Conservation (phyloP, 2,329 filamentous ascomycete species). For the Calonectria naviculata region DNA sequence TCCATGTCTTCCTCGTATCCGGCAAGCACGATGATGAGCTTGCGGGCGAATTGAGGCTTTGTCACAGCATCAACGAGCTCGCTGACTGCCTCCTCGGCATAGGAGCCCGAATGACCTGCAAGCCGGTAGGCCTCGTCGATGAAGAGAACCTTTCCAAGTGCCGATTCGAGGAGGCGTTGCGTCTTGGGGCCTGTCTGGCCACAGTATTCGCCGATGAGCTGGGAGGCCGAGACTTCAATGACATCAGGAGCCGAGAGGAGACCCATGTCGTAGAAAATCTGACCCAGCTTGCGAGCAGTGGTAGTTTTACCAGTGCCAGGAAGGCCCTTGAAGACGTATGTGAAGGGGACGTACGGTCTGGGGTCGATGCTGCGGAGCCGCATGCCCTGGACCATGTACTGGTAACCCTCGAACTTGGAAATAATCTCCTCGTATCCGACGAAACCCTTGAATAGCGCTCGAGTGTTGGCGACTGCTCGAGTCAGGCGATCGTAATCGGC, state of each 20-base stretch:
- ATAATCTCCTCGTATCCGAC: conserved; percentile 70
- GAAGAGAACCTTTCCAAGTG: conserved; percentile 75
- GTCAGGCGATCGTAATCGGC: conserved; percentile 65
- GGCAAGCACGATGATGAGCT: conserved; percentile 74
- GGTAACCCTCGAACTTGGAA: conserved; percentile 64
- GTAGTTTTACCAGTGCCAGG: conserved; percentile 79
- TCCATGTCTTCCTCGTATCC: conserved; percentile 77
- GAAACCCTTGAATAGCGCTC: conserved; percentile 66
- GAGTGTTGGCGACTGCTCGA: conserved; percentile 55
- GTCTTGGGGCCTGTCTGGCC: conserved; percentile 78
- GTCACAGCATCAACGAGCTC: conserved; percentile 63
- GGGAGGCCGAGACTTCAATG: conserved; percentile 73
- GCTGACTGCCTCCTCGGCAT: conserved; percentile 65
- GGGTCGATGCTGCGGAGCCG: conserved; percentile 64
- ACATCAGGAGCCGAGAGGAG: conserved; percentile 71
- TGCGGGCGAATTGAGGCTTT: conserved; percentile 66
- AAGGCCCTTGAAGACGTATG: conserved; percentile 73
- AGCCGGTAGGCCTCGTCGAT: conserved; percentile 79
- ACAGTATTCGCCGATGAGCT: conserved; percentile 74
- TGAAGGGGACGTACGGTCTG: conserved; percentile 66
- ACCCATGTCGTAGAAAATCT: conserved; percentile 80
- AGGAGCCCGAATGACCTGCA: conserved; percentile 59
- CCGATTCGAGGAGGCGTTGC: conserved; percentile 66
- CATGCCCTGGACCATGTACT: conserved; percentile 64
- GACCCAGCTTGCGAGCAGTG: conserved; percentile 76